Base-by-base conservation (phyloP, 2,329 filamentous ascomycete genomes). In the Coniochaeta prunicola region DNA sequence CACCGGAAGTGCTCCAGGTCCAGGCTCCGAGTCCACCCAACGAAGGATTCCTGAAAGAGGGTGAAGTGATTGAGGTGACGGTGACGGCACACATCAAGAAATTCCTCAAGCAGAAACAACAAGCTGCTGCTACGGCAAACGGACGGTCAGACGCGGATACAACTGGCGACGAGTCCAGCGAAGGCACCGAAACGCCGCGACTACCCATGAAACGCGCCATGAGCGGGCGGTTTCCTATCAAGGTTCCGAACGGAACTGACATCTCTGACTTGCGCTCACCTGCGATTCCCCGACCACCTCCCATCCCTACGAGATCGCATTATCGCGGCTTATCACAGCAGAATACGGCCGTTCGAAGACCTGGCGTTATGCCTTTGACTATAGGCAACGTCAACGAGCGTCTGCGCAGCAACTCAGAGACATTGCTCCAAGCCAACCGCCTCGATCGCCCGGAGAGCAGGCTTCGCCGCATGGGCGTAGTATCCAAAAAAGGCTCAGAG, bases 301-400 rank as follows among this genome's bases (percentile, higher is more conserved):
- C 90, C 0, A 90, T 96, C 60, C 91, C 91, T 0, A 83, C 84
- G 4, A 83, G 89, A 61, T 94, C 91, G 3, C 92, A 96, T 70
- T 91, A 90, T 64, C 86, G 92, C 31, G 86, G 86, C 1, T 76
- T 88, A 3, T 91, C 88, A 2, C 86, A 89, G 64, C 86, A 90
- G 62, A 89, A 81, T 64, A 76, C 81, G 2, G 76, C 82, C 6
- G 76, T 85, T 53, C 84, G 90, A 59, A 80, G 88, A 59, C 90
- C 91, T 1, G 85, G 86, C 1, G 81, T 91, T n/a, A 85, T 90
- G 72, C 90, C 83, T 9, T 67, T 86, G 50, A 85, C 87, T 2
- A 86, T 90, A 58, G 85, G 85, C 19, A 93, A 81, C 63, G 78
- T 82, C 30, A 89, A 85, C 63, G 89, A 92, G 69, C 81, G 87